Evolutionary conservation across 768 basidiomycete genomes (phyloP), one percentile per base, ranked within the genome.

Genomic region (Dioszegia crocea): DNA sequence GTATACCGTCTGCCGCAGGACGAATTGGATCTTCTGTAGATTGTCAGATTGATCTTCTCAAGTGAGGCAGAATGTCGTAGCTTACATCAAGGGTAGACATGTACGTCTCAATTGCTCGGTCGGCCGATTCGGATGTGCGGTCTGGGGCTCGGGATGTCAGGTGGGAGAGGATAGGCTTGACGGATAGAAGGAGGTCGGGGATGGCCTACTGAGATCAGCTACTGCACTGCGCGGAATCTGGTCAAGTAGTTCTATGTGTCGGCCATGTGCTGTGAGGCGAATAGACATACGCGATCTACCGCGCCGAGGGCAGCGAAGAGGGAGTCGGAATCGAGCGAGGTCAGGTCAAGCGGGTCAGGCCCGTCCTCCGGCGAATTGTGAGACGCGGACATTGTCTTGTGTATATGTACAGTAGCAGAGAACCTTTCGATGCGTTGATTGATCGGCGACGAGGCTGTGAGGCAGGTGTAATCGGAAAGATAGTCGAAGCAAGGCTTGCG

Each of bases 1-100:
- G 53, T 69, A 70, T 23, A 74, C 65, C 27, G 67, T 69, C 52
- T 74, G 72, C 23, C 72, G 61, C 16, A 74, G 67, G n/a, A 70
- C 56, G 56, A 64, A 68, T 66, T 74, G 72, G 58, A 74, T 74
- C 62, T 68, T 68, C 71, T 73, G 46, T 31, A 36, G 9, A 5
- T 29, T 3, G 45, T 38, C 40, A 57, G 19, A 4, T 11, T 10
- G 11, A 27, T 39, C 26, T 41, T 23, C 26, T 11, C 8, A n/a
- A 29, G 40, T 5, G 40, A 47, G 14, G 11, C 5, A 38, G 43
- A 46, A 27, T 5, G 39, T 31, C 14, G 4, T 2, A 21, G 65
- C 71, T 56, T 45, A 73, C 71, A 52, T 73, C 71, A 4, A 70
- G 52, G 5, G 62, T 33, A 36, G 30, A 55, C 62, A 73, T 63